These are phyloP conservation scores for Borovskyia barvae DNA, from an alignment of 208 protist species.

Conservation along the genomic window DNA sequence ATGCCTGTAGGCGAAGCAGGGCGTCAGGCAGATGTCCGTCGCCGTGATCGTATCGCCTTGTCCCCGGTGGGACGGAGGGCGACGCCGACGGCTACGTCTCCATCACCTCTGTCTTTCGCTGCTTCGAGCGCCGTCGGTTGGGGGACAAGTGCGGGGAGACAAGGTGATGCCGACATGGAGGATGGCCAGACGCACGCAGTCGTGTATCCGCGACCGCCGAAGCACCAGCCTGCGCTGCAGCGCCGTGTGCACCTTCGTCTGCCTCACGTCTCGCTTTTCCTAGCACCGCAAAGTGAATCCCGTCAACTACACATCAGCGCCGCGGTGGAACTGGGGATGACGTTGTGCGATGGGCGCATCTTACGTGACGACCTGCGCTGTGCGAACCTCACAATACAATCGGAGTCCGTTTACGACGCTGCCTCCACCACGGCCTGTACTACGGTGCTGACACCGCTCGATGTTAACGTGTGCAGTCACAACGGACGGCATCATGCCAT, in stretches of 20 bases:
- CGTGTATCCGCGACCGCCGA: neutral
- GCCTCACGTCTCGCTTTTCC: constrained; percentile 19
- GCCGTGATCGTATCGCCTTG: too few relatives aligned
- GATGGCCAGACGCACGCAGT: too few relatives aligned
- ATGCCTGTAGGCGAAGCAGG: too few relatives aligned
- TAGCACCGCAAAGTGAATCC: constrained; percentile 15
- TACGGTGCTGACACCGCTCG: constrained; percentile 39
- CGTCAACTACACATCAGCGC: constrained; percentile 21
- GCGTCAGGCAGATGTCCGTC: too few relatives aligned
- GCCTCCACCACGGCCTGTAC: constrained; percentile 36
- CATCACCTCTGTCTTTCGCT: too few relatives aligned
- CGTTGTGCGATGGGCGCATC: constrained; percentile 12
- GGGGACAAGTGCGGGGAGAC: too few relatives aligned
- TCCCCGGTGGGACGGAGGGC: too few relatives aligned
- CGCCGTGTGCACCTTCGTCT: constrained; percentile 20
- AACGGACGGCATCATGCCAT: constrained; percentile 42
- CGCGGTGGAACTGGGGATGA: constrained; percentile 9
- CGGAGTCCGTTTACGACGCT: constrained; percentile 24
- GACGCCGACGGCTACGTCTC: too few relatives aligned
- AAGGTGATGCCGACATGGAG: too few relatives aligned
- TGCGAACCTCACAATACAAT: constrained; percentile 15
- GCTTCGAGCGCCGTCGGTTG: too few relatives aligned
- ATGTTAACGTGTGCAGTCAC: constrained; percentile 26
- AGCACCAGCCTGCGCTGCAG: neutral
- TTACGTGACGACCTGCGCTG: constrained; percentile 23